Evolutionary conservation across 169 alveolate species (phyloP), one percentile per base, ranked within the genome.

Genomic region (Cytauxzoon felis): DNA sequence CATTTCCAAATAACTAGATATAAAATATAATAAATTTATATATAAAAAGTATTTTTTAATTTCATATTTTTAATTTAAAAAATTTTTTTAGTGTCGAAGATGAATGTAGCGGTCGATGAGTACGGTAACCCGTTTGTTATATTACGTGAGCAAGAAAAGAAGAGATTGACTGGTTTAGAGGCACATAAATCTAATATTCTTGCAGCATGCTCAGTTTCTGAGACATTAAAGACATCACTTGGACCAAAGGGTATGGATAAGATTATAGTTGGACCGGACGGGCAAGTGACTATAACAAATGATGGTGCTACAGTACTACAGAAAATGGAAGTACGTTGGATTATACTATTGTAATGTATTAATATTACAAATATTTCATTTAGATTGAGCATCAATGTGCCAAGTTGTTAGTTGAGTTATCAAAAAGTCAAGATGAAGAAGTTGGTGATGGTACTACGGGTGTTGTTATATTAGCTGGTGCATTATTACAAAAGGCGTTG

Each of bases 371-470:
- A 52, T 53, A 11, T 6, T 19, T 8, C 21, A 16, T 61, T 24
- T 88, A 91, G 88, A 84, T 95, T 7, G 90, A 93, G 76, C 98
- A 95, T 80, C 98, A 97, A 72, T 93, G 98, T 61, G 99, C 99
- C 38, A 96, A 95, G 87, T 89, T 98, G 27, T 82, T 98, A 64
- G 99, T 97, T 11, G 99, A 98, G 72, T 88, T 98, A 24, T 95
- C 99, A 13, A 87, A 94, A 66, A 91, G 98, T 62, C 98, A 98
- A 88, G 99, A 98, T 67, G 96, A 94, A 57, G 99, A 98, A 82
- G 95, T 96, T 48, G 99, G 99, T 33, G 99, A 98, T 80, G 99
- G 99, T 27, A 98, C 99, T 52, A 98, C 99, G 1, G 99, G 99
- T 5, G 99, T 98, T 34, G 99, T 98, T 18, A 98, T 98, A 40